A percentile compares a stretch with the other conserved stretches of the same genome.
Evolutionary conservation across 169 alveolate species (phyloP).

Genomic region (Blepharisma undulans): DNA sequence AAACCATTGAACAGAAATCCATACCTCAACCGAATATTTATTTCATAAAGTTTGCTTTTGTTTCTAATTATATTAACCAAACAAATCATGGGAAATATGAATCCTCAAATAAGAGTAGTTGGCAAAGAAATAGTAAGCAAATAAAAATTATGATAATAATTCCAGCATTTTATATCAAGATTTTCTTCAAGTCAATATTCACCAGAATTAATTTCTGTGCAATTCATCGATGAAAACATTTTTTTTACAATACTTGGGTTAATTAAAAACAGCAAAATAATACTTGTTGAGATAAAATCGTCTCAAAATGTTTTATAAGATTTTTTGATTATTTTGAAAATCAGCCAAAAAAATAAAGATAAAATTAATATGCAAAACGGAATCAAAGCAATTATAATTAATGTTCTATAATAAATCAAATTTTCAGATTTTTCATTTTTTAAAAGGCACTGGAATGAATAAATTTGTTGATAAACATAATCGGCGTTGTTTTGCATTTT

Average conservation of each 20-base stretch:
- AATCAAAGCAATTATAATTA: background rate
- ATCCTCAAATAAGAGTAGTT: background rate
- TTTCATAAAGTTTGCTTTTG: background rate
- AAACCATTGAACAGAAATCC: constrained; percentile 40
- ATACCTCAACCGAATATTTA: background rate
- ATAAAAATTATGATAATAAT: background rate
- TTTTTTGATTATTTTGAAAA: background rate
- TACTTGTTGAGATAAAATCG: background rate
- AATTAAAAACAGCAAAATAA: constrained; percentile 41
- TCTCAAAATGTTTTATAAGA: background rate
- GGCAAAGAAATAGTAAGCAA: background rate
- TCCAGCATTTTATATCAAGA: constrained; percentile 29
- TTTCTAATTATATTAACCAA: background rate
- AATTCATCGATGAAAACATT: constrained; percentile 37
- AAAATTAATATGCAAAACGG: background rate
- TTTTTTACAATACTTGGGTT: constrained; percentile 56
- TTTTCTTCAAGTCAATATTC: constrained; percentile 12
- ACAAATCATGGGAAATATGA: background rate
- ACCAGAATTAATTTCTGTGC: background rate
- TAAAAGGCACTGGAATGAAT: constrained; percentile 55
- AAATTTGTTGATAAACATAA: constrained; percentile 36
- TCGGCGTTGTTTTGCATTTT: constrained; percentile 37
- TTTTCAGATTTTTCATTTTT: background rate
- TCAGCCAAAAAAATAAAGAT: background rate
- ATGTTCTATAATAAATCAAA: background rate